Conservation (phyloP, 169 alveolate genomes). For the Plasmodium vinckei region DNA sequence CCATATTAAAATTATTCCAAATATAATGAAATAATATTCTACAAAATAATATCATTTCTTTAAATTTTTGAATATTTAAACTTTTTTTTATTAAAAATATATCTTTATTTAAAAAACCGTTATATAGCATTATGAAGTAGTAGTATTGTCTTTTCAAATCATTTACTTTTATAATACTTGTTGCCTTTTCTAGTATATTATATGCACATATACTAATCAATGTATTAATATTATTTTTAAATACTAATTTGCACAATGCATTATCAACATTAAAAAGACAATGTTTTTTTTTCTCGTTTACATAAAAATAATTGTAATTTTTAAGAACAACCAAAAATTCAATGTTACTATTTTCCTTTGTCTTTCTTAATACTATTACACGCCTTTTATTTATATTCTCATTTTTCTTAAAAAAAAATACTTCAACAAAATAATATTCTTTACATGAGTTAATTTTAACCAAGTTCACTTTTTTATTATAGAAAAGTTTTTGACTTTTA, state of each 20-base stretch:
- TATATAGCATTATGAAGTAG: slow-evolving; percentile 40
- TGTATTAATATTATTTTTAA: slow-evolving; percentile 25
- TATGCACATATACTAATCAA: slow-evolving; percentile 35
- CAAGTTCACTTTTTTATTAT: slow-evolving; percentile 2
- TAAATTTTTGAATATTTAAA: slow-evolving; percentile 19
- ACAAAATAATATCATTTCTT: slow-evolving; percentile 40
- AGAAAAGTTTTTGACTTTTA: not conserved
- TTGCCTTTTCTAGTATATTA: slow-evolving; percentile 2
- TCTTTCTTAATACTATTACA: slow-evolving; percentile 24
- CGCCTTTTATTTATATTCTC: not conserved
- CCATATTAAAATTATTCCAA: slow-evolving; percentile 46
- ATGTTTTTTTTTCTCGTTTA: slow-evolving; percentile 20
- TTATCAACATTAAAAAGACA: slow-evolving; percentile 20
- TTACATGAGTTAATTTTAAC: slow-evolving; percentile 13
- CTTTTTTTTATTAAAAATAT: slow-evolving; percentile 34
- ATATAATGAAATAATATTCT: slow-evolving; percentile 53
- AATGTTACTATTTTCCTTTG: not conserved
- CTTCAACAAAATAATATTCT: slow-evolving; percentile 19
- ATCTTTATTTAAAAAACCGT: slow-evolving; percentile 54
- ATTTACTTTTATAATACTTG: slow-evolving; percentile 32
- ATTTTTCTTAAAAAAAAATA: not conserved
- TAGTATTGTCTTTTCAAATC: slow-evolving; percentile 24
- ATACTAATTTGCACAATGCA: slow-evolving; percentile 27
- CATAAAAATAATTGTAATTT: slow-evolving; percentile 42
- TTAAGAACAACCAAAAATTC: slow-evolving; percentile 20